A percentile compares a stretch with the other conserved stretches of the same genome.
phyloP scores from a whole-genome alignment of 1,284 basidiomycete genomes.

The Melampsora larici-populina region DNA sequence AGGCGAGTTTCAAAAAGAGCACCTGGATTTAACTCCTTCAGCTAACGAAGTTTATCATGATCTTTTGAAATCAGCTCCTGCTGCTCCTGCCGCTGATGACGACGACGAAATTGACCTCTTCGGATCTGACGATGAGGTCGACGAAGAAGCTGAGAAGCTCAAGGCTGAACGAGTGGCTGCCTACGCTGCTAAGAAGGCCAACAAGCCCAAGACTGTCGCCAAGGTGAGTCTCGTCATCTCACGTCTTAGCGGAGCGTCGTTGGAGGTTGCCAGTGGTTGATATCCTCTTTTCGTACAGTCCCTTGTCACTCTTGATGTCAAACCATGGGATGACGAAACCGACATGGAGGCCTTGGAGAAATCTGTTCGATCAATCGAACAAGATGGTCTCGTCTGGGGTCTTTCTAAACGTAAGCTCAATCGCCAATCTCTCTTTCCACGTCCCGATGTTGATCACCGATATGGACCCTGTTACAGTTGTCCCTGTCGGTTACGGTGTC shows the following conservation, averaged over 20 bases:
- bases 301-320: constrained; percentile 92
- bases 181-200: constrained; percentile 89
- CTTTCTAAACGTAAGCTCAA: constrained; percentile 48
- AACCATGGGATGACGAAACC: constrained; percentile 96
- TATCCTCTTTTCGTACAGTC: constrained; percentile 61
- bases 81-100: constrained; percentile 65
- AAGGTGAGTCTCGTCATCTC: constrained; percentile 63
- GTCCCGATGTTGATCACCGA: not conserved
- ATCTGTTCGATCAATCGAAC: constrained; percentile 77
- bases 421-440: not conserved
- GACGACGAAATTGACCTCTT: constrained; percentile 92
- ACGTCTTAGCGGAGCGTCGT: not conserved
- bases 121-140: constrained; percentile 79
- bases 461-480: constrained; percentile 62
- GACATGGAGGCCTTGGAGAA: constrained; percentile 86
- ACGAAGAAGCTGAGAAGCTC: constrained; percentile 86
- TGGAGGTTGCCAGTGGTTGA: constrained; percentile 42
- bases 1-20: not conserved
- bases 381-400: constrained; percentile 94
- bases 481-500: constrained; percentile 91
- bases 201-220: constrained; percentile 68
- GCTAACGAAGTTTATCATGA: constrained; percentile 55
- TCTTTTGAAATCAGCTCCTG: constrained; percentile 58
- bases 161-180: constrained; percentile 93
- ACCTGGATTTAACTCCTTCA: constrained; percentile 49